Conservation (phyloP, 2,329 filamentous ascomycete genomes). For the Scytalidium lignicola region DNA sequence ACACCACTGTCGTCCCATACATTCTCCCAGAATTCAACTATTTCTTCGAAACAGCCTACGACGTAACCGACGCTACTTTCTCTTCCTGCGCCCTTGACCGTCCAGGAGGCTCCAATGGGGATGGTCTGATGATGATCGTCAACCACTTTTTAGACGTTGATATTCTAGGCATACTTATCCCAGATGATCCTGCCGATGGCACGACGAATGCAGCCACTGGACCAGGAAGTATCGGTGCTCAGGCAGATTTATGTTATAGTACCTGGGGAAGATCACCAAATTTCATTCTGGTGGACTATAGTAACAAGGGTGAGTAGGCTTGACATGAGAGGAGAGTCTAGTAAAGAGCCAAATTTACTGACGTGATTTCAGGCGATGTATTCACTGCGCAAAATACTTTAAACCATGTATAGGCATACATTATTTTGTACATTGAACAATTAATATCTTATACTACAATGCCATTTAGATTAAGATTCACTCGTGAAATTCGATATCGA, state of each 20-base stretch:
- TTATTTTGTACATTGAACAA: too few relatives aligned
- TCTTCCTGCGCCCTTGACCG: constrained; percentile 62
- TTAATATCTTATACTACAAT: too few relatives aligned
- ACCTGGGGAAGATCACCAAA: constrained; percentile 44
- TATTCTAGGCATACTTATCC: constrained; percentile 43
- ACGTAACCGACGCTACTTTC: constrained; percentile 49
- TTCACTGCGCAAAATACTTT: constrained; percentile 24
- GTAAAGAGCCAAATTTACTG: background rate
- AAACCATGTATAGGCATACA: constrained; percentile 8
- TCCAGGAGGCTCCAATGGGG: constrained; percentile 40
- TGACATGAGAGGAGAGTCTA: background rate
- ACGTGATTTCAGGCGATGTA: constrained; percentile 18
- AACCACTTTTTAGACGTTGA: constrained; percentile 59
- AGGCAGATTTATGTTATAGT: constrained; percentile 39
- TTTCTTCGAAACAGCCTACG: constrained; percentile 70
- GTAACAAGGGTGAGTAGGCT: constrained; percentile 36
- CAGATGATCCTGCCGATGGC: constrained; percentile 41
- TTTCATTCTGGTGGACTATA: constrained; percentile 55
- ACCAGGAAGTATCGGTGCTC: constrained; percentile 46
- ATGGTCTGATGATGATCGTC: constrained; percentile 50
- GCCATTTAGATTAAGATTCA: too few relatives aligned
- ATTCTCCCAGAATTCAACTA: constrained; percentile 60
- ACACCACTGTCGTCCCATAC: constrained; percentile 49
- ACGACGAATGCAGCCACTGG: constrained; percentile 43
- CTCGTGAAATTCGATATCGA: too few relatives aligned